Conservation (phyloP, 345 rosid species). For the Adansonia digitata region DNA sequence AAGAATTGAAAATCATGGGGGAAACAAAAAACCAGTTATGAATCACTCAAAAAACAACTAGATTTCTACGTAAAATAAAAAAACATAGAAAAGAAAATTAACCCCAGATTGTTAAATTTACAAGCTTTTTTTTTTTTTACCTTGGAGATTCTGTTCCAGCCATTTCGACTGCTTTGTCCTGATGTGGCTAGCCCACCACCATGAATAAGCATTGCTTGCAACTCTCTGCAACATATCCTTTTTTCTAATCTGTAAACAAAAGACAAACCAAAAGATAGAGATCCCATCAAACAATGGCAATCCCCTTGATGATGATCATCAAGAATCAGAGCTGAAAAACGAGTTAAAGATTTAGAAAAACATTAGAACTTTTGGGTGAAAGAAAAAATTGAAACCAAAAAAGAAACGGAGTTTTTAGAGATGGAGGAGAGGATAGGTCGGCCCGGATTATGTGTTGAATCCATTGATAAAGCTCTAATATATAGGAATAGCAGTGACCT, state of each 20-base stretch:
- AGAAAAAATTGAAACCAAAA: slow-evolving; percentile 4
- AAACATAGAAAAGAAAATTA: too few relatives aligned
- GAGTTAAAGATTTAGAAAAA: too few relatives aligned
- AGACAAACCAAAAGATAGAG: slow-evolving; percentile 3
- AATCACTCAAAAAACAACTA: not conserved
- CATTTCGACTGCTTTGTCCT: slow-evolving; percentile 85
- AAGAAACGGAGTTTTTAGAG: slow-evolving; percentile 11
- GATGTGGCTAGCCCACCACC: slow-evolving; percentile 97
- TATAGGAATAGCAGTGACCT: too few relatives aligned
- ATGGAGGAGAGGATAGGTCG: slow-evolving; percentile 27
- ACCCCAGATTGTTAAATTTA: not conserved
- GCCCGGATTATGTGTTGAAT: slow-evolving; percentile 25
- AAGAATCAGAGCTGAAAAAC: too few relatives aligned
- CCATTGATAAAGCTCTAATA: slow-evolving; percentile 19
- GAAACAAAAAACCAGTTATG: not conserved
- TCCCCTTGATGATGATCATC: not conserved
- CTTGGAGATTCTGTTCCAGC: slow-evolving; percentile 76
- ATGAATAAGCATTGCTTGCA: slow-evolving; percentile 75
- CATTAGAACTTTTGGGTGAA: not conserved
- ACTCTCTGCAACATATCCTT: slow-evolving; percentile 56
- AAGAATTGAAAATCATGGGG: not conserved
- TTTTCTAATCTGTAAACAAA: not conserved
- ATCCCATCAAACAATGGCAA: not conserved
- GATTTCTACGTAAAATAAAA: not conserved
- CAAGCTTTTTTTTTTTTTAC: slow-evolving; percentile 19